A percentile compares a stretch with the other conserved stretches of the same genome.
These are phyloP conservation scores for Podospora pseudopauciseta DNA, from an alignment of 495 filamentous ascomycete species.

Conservation along the genomic window DNA sequence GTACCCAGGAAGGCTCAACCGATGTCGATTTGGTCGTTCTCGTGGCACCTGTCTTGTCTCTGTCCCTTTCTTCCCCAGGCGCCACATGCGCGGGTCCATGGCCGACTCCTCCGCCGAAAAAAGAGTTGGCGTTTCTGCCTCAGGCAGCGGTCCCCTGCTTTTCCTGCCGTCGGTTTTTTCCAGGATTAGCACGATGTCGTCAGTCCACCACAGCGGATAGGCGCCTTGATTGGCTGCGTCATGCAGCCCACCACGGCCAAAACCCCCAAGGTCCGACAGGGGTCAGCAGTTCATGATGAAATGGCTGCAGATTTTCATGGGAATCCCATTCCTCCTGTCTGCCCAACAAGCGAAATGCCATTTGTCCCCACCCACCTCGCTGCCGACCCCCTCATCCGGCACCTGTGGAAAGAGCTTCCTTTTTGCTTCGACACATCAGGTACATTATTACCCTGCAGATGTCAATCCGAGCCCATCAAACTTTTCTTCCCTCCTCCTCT, in stretches of 20 bases:
- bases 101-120: not conserved
- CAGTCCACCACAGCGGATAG: not conserved
- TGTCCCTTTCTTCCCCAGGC: not conserved
- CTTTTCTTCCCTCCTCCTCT: not conserved
- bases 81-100: not conserved
- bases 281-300: constrained; percentile 1
- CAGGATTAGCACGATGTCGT: constrained; percentile 1
- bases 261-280: not conserved
- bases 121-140: not conserved
- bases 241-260: not conserved
- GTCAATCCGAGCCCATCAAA: not conserved
- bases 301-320: constrained; percentile 2
- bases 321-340: constrained; percentile 1
- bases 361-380: not conserved
- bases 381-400: not conserved
- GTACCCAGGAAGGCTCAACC: not conserved
- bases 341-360: not conserved
- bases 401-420: not conserved
- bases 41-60: not conserved
- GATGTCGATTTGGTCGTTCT: not conserved
- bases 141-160: constrained; percentile 1
- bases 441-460: not conserved
- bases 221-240: not conserved
- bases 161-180: not conserved
- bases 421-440: not conserved